phyloP scores from a whole-genome alignment of 1,139 yeast genomes.

The Pichia sp. region DNA sequence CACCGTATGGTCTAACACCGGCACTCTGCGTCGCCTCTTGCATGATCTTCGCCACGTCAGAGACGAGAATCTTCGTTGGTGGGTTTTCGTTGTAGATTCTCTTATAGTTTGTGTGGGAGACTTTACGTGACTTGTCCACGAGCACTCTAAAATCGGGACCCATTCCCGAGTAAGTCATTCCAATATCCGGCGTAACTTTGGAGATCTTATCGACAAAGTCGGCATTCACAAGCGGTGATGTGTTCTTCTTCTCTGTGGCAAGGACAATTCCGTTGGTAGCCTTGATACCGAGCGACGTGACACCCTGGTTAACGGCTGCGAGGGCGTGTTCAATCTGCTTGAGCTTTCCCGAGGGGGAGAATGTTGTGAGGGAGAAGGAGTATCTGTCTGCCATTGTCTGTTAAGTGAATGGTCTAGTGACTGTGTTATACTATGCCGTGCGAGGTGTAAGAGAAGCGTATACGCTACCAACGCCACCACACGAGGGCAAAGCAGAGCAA shows the following conservation, averaged over 20 bases:
- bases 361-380: slow-evolving; percentile 71
- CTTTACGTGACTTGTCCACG: slow-evolving; percentile 87
- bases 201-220: slow-evolving; percentile 78
- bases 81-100: slow-evolving; percentile 95
- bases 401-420: too few species aligned
- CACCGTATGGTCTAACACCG: slow-evolving; percentile 98
- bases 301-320: slow-evolving; percentile 97
- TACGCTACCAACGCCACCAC: too few species aligned
- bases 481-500: too few species aligned
- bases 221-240: slow-evolving; percentile 67
- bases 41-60: slow-evolving; percentile 92
- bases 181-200: slow-evolving; percentile 87
- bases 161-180: slow-evolving; percentile 97
- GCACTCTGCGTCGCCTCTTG: slow-evolving; percentile 98
- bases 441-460: too few species aligned
- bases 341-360: slow-evolving; percentile 65
- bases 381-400: slow-evolving; percentile 87
- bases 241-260: slow-evolving; percentile 92
- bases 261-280: slow-evolving; percentile 94
- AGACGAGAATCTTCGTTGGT: slow-evolving; percentile 89
- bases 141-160: slow-evolving; percentile 97
- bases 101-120: slow-evolving; percentile 89
- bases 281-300: slow-evolving; percentile 92
- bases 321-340: slow-evolving; percentile 98
- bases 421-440: too few species aligned